phyloP scores from a whole-genome alignment of 2,329 filamentous ascomycete genomes.

The Fusarium sp. region DNA sequence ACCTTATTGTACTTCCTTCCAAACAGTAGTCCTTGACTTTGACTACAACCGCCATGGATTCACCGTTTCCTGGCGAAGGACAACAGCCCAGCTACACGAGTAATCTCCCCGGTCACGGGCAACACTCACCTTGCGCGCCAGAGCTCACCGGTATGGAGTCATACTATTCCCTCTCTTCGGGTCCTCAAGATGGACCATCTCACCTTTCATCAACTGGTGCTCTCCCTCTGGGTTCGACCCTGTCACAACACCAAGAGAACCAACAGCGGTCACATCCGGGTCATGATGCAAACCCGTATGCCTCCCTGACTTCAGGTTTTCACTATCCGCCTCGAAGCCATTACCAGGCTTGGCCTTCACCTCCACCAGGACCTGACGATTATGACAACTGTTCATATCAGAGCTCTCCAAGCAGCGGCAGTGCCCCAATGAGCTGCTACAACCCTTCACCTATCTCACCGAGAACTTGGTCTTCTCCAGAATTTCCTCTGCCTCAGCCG shows the following conservation, averaged over 20 bases:
- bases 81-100: conserved; percentile 50
- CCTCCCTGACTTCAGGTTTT: conserved; percentile 40
- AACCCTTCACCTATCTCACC: conserved; percentile 50
- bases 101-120: conserved; percentile 40
- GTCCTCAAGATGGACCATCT: conserved; percentile 35
- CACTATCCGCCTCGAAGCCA: conserved; percentile 39
- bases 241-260: conserved; percentile 34
- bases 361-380: conserved; percentile 53
- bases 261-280: conserved; percentile 29
- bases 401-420: conserved; percentile 47
- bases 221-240: conserved; percentile 32
- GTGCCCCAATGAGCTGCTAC: conserved; percentile 42
- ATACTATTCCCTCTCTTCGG: conserved; percentile 42
- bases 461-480: conserved; percentile 50
- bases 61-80: conserved; percentile 45
- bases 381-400: conserved; percentile 53
- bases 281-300: conserved; percentile 38
- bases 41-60: conserved; percentile 42
- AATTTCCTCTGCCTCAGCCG: conserved; percentile 33
- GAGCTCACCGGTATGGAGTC: conserved; percentile 44
- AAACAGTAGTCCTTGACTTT: conserved; percentile 28
- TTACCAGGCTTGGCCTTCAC: conserved; percentile 50
- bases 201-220: conserved; percentile 41
- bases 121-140: conserved; percentile 46
- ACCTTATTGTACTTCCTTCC: conserved; percentile 37